Percentiles rank a stretch among this genome's conserved stretches.
Conservation (phyloP, 192 early-diverging fungal genomes). For the Gaertneriomyces sp. region DNA sequence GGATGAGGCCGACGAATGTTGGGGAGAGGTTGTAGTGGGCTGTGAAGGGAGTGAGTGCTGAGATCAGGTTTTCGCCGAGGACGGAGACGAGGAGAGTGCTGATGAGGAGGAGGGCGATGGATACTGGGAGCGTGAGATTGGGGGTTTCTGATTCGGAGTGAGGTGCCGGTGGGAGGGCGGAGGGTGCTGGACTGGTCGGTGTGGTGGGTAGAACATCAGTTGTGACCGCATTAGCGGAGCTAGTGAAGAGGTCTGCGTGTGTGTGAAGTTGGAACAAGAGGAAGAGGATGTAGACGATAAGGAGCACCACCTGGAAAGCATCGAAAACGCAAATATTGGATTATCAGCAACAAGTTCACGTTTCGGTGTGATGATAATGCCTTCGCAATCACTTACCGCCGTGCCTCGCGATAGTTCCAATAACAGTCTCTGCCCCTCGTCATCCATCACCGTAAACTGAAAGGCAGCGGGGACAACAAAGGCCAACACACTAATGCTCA, state of each 20-base stretch:
- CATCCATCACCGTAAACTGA: conserved; percentile 10
- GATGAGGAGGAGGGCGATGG: conserved; percentile 61
- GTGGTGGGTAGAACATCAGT: not conserved
- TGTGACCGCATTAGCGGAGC: not conserved
- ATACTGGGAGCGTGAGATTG: conserved; percentile 37
- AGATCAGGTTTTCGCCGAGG: conserved; percentile 82
- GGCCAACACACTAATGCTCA: conserved; percentile 10
- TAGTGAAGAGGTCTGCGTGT: conserved; percentile 53
- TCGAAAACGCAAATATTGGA: not conserved
- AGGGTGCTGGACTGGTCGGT: conserved; percentile 11
- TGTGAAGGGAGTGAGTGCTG: conserved; percentile 73
- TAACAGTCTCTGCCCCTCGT: conserved; percentile 14
- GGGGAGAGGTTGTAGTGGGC: conserved; percentile 64
- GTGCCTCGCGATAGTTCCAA: conserved; percentile 31
- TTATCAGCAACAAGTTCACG: conserved; percentile 4
- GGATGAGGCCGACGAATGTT: conserved; percentile 88
- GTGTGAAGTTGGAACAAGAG: conserved; percentile 87
- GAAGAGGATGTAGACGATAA: conserved; percentile 40
- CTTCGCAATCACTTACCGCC: conserved; percentile 16
- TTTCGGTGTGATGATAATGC: not conserved
- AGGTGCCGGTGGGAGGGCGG: not conserved
- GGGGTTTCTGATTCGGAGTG: conserved; percentile 17
- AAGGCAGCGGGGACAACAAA: conserved; percentile 34
- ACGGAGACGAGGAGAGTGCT: conserved; percentile 70
- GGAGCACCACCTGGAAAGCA: conserved; percentile 39